phyloP scores from a whole-genome alignment of 2,329 filamentous ascomycete genomes.

The Setomelanomma holmii region DNA sequence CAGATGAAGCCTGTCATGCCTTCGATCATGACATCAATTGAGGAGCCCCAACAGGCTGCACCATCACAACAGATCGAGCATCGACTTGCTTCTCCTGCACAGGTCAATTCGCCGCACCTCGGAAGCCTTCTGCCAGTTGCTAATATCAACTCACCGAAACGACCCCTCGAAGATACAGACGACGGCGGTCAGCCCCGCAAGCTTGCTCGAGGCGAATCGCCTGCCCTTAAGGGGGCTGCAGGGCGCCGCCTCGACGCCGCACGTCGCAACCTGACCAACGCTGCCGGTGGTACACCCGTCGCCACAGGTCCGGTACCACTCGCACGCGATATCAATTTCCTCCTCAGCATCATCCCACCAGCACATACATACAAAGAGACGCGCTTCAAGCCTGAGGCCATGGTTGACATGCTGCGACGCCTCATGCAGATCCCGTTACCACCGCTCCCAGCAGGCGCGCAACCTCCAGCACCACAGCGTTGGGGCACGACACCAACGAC shows the following conservation, averaged over 20 bases:
- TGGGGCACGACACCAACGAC: conserved; percentile 35
- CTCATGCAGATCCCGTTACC: conserved; percentile 28
- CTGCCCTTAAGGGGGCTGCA: conserved; percentile 82
- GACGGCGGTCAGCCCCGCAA: conserved; percentile 82
- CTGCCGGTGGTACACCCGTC: conserved; percentile 36
- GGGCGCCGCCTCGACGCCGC: conserved; percentile 84
- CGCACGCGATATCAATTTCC: conserved; percentile 65
- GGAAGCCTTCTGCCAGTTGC: conserved; percentile 29
- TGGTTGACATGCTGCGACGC: conserved; percentile 76
- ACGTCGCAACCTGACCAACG: conserved; percentile 52
- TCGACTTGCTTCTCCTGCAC: conserved; percentile 34
- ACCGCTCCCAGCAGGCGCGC: conserved; percentile 9
- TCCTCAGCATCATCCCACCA: conserved; percentile 75
- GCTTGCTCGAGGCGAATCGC: conserved; percentile 86
- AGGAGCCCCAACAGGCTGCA: conserved; percentile 30
- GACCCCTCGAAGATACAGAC: conserved; percentile 66
- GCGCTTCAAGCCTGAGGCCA: conserved; percentile 71
- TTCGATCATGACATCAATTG: conserved; percentile 35
- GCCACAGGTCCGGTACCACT: conserved; percentile 66
- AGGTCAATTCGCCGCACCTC: conserved; percentile 42
- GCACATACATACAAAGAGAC: conserved; percentile 74
- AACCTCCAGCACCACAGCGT: conserved; percentile 21
- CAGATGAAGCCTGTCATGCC: conserved; percentile 68
- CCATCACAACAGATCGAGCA: conserved; percentile 29
- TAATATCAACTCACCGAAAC: conserved; percentile 53